Conservation (phyloP, 352 stramenopile genomes). For the Elongisporangium anandrum region DNA sequence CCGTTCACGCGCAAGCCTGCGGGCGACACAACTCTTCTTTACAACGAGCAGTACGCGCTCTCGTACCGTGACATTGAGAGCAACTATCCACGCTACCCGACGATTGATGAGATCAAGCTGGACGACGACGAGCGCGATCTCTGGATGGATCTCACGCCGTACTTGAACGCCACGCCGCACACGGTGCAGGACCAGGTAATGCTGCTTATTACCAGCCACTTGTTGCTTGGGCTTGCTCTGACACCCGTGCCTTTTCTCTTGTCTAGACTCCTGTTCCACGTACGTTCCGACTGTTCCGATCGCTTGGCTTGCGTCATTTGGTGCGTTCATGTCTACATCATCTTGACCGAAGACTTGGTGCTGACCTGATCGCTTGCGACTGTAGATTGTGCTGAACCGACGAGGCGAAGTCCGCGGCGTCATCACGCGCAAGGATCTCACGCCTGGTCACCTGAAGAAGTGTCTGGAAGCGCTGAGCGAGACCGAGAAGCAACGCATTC, state of each 20-base stretch:
- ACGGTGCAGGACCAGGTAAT: conserved; percentile 89
- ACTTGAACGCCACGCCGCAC: conserved; percentile 96
- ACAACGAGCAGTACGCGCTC: conserved; percentile 84
- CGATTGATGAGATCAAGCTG: conserved; percentile 84
- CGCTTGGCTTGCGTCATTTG: conserved; percentile 95
- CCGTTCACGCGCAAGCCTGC: conserved; percentile 77
- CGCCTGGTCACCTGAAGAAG: conserved; percentile 73
- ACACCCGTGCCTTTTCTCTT: background rate
- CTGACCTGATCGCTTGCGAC: background rate
- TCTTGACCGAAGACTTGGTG: background rate
- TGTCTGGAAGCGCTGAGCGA: conserved; percentile 77
- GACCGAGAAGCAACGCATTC: conserved; percentile 76
- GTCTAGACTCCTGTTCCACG: conserved; percentile 87
- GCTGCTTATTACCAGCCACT: background rate
- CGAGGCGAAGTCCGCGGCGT: conserved; percentile 87
- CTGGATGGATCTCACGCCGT: conserved; percentile 95
- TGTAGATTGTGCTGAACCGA: conserved; percentile 83
- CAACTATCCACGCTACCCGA: conserved; percentile 80
- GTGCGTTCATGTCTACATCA: conserved; percentile 18
- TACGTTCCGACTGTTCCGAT: conserved; percentile 96
- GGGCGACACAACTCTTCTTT: conserved; percentile 73
- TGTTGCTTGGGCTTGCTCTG: background rate
- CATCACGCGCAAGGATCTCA: conserved; percentile 86
- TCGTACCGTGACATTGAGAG: conserved; percentile 84
- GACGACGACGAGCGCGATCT: conserved; percentile 87